These are phyloP conservation scores for Vanderwaltozyma yarrowii DNA, from an alignment of 805 yeast species.

Conservation along the genomic window DNA sequence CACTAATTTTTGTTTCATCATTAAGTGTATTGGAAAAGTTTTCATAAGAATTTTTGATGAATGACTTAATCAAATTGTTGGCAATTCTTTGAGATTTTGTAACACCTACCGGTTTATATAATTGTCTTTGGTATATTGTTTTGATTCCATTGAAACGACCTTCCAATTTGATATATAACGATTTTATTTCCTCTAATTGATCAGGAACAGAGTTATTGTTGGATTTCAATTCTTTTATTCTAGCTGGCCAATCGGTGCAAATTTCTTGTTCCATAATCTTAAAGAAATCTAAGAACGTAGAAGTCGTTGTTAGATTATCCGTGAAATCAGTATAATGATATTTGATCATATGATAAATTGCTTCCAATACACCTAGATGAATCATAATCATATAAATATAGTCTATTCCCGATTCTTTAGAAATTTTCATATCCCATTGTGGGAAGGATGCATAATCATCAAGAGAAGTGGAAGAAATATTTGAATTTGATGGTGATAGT, in stretches of 20 bases:
- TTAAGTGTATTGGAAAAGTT: slow-evolving; percentile 25
- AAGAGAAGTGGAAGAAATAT: slow-evolving; percentile 5
- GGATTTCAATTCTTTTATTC: slow-evolving; percentile 29
- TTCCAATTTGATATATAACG: slow-evolving; percentile 24
- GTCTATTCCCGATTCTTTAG: slow-evolving; percentile 41
- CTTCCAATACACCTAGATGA: slow-evolving; percentile 73
- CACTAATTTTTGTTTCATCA: background rate
- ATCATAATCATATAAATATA: slow-evolving; percentile 64
- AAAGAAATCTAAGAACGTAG: slow-evolving; percentile 51
- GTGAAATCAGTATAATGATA: slow-evolving; percentile 70
- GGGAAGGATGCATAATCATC: slow-evolving; percentile 36
- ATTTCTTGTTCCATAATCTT: slow-evolving; percentile 62
- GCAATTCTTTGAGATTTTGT: slow-evolving; percentile 16
- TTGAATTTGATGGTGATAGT: slow-evolving; percentile 8
- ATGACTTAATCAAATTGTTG: slow-evolving; percentile 11
- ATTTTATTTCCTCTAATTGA: slow-evolving; percentile 19
- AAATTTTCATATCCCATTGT: slow-evolving; percentile 41
- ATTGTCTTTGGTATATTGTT: slow-evolving; percentile 57
- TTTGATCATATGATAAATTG: slow-evolving; percentile 56
- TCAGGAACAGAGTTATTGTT: slow-evolving; percentile 3
- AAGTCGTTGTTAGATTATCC: slow-evolving; percentile 52
- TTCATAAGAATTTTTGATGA: slow-evolving; percentile 9
- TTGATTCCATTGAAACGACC: slow-evolving; percentile 54
- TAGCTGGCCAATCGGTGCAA: slow-evolving; percentile 38
- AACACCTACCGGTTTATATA: slow-evolving; percentile 46